These are phyloP conservation scores for Mycena vitilis DNA, from an alignment of 768 basidiomycete species.

Conservation along the genomic window DNA sequence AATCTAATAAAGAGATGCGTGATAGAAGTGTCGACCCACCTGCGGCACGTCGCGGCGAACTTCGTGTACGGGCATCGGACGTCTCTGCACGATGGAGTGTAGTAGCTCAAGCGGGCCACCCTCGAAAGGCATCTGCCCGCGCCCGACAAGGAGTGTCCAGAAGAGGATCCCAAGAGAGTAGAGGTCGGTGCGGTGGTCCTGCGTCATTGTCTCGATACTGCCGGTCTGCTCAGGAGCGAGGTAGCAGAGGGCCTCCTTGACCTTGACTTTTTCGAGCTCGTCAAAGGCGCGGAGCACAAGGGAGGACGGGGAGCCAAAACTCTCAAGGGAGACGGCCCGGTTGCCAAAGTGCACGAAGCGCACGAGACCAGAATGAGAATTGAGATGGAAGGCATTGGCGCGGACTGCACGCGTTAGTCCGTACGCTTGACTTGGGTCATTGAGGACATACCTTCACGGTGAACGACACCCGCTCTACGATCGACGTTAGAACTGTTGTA, in stretches of 20 bases:
- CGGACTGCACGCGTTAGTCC: slow-evolving; percentile 57
- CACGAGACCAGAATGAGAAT: slow-evolving; percentile 75
- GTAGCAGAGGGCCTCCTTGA: slow-evolving; percentile 82
- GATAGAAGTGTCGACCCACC: slow-evolving; percentile 46
- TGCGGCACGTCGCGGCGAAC: slow-evolving; percentile 79
- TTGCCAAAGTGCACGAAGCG: slow-evolving; percentile 82
- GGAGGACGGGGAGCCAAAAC: slow-evolving; percentile 76
- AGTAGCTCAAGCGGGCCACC: slow-evolving; percentile 72
- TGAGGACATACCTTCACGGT: slow-evolving; percentile 68
- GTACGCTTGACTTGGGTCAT: background rate
- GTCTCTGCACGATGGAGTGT: slow-evolving; percentile 77
- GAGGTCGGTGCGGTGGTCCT: slow-evolving; percentile 80
- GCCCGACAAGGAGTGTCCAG: slow-evolving; percentile 80
- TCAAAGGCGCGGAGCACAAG: slow-evolving; percentile 72
- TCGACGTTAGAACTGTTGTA: slow-evolving; percentile 12
- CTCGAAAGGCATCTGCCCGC: slow-evolving; percentile 73
- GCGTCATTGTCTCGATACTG: slow-evolving; percentile 75
- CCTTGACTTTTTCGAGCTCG: slow-evolving; percentile 73
- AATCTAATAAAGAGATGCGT: background rate
- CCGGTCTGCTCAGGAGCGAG: slow-evolving; percentile 84
- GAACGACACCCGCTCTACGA: slow-evolving; percentile 65
- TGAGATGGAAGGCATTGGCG: slow-evolving; percentile 81
- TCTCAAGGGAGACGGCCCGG: slow-evolving; percentile 76
- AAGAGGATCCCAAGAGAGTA: slow-evolving; percentile 80
- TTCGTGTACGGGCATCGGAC: slow-evolving; percentile 82